Evolutionary conservation across 805 yeast genomes (phyloP), one percentile per base, ranked within the genome.

Genomic region (Candida ponderosae): DNA sequence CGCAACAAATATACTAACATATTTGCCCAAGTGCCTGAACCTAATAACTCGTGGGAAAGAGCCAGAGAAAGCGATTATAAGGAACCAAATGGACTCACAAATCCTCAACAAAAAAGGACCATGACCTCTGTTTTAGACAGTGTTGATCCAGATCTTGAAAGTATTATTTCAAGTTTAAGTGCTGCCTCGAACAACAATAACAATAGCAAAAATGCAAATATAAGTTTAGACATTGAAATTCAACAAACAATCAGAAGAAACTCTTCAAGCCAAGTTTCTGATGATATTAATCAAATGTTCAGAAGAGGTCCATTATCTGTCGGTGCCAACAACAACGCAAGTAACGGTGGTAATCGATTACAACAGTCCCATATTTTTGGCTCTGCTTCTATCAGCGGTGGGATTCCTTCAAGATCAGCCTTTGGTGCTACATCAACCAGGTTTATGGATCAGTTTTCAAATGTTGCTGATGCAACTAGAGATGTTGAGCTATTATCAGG

Each of bases 381-480:
- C 3, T 67, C 84, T 8, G 81, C 82, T 8, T 74, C 82, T 2
- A 72, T 79, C 28, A 68, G 76, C 37, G 79, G 77, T 15, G 78
- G 76, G 8, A 32, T 39, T 35, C 60, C 50, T 40, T 44, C 50
- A 41, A 46, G 44, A 23, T 49, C 51, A 28, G 18, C 45, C 24
- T 30, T 55, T 4, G 37, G 43, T 19, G 36, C 52, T 29, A 60
- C 60, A 2, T 46, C 60, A 7, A 61, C 66, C 16, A 63, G 73
- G 34, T 79, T 79, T 48, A 59, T 79, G 43, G 79, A 75, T 43
- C 78, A 77, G 56, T 79, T 79, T 49, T 64, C 80, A 6, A 63
- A 76, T 2, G 80, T 79, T 15, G 80, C 82, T 6, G 85, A 79
- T 39, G 80, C 81, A 34, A 79, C 87, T 0, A 65, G 81, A 48